Evolutionary conservation across 768 basidiomycete genomes (phyloP), one percentile per base, ranked within the genome.

Genomic region (Leucosporidium yakuticum): DNA sequence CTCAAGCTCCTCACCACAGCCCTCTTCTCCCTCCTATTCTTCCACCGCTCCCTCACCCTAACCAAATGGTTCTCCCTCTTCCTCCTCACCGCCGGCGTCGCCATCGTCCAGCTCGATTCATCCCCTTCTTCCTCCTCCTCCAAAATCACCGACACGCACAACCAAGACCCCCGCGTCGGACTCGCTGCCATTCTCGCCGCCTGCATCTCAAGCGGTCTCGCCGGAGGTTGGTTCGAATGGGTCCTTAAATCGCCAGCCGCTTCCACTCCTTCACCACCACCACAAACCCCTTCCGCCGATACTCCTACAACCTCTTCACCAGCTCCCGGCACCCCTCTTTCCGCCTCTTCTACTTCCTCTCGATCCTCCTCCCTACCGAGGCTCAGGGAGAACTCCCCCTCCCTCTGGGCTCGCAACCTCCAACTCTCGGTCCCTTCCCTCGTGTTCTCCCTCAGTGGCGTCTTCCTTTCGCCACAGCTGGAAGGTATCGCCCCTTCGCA

Each of bases 171-270:
- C 4, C 76, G 87, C 64, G 89, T 86, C 71, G 94, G 94, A 0
- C 93, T 98, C 80, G 77, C 88, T 62, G 93, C 93, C 0, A 91
- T 98, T 60, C 82, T 86, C 17, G 85, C 88, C 8, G 93, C 95
- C 0, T 96, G 94, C 80, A 85, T 95, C 76, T 94, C 92, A 0
- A 93, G 91, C 0, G 94, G 93, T 29, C 85, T 98, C 51, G 94
- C 94, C 0, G 94, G 94, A 4, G 92, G 93, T 23, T 98, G 95
- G 80, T 96, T 98, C 73, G 94, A 98, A 80, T 91, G 92, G 87
- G 91, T 91, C 48, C 81, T 93, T 68, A 96, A 95, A 23, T 39
- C 58, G 8, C 39, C 58, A 12, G 39, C 36, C 19, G 34, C 34
- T 25, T 21, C 57, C 6, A 57, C 27, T 31, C 56, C 55, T 32